These are phyloP conservation scores for Centrapalus pauciflorus DNA, from an alignment of 129 eudicot species.

Conservation along the genomic window DNA sequence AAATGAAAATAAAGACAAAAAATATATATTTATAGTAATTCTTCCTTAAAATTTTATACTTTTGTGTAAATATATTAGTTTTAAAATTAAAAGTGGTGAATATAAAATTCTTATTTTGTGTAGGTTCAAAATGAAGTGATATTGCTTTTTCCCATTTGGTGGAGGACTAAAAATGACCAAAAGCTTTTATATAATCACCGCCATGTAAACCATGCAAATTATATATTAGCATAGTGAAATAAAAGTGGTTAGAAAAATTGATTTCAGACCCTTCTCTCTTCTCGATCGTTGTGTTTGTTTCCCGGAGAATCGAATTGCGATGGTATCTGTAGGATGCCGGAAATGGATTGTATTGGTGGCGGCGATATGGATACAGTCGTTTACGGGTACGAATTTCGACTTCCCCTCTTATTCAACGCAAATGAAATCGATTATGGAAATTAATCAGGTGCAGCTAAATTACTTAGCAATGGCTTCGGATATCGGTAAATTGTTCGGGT, in stretches of 20 bases:
- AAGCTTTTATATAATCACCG: not conserved
- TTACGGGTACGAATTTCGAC: slow-evolving; percentile 62
- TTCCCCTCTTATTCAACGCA: slow-evolving; percentile 56
- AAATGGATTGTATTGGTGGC: slow-evolving; percentile 57
- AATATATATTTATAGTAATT: no score
- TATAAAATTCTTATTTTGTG: no score
- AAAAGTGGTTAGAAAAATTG: not conserved
- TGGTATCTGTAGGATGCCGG: slow-evolving; percentile 26
- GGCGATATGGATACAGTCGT: slow-evolving; percentile 55
- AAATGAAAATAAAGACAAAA: no score
- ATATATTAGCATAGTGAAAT: not conserved
- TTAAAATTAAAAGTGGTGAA: no score
- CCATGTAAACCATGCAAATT: slow-evolving; percentile 20
- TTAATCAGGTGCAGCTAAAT: slow-evolving; percentile 49
- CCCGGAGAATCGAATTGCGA: slow-evolving; percentile 5
- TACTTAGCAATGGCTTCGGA: slow-evolving; percentile 54
- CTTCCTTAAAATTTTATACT: no score
- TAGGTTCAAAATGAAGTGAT: no score
- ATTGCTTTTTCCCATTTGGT: not conserved
- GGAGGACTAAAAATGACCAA: slow-evolving; percentile 19
- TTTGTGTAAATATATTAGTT: no score
- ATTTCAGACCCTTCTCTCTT: not conserved
- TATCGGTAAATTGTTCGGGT: slow-evolving; percentile 56
- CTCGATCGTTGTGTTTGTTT: not conserved
- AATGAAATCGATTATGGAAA: slow-evolving; percentile 37